phyloP scores from a whole-genome alignment of 495 filamentous ascomycete species.

The Neurospora sp. region DNA sequence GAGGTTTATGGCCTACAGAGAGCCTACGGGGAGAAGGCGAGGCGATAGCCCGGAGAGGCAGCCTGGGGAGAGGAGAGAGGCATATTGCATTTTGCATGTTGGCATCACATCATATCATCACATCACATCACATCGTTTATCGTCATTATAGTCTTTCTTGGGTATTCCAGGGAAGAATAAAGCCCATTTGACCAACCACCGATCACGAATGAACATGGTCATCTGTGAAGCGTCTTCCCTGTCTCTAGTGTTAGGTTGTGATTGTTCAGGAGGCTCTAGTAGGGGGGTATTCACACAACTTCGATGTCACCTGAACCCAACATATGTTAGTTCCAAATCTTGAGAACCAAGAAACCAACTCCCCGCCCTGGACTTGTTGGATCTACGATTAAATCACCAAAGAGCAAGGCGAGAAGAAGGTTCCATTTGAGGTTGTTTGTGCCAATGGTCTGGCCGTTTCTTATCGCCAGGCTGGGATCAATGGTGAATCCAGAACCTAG shows the following conservation, averaged over 20 bases:
- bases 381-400: too few species aligned
- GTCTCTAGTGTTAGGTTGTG: too few species aligned
- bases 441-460: too few species aligned
- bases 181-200: neutral
- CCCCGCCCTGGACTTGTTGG: neutral
- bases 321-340: too few species aligned
- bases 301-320: too few species aligned
- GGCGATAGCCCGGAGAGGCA: neutral
- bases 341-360: neutral
- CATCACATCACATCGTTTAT: neutral
- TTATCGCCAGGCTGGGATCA: too few species aligned
- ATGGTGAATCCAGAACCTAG: neutral
- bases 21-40: neutral
- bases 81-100: neutral
- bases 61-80: neutral
- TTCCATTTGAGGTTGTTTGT: too few species aligned
- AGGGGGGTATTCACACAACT: too few species aligned
- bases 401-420: too few species aligned
- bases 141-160: neutral
- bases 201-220: too few species aligned
- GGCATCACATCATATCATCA: neutral
- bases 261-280: too few species aligned
- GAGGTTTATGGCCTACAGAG: neutral
- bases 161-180: neutral
- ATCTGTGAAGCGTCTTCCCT: too few species aligned